Conservation (phyloP, 139 green algal species). For the Asterochloris erici region DNA sequence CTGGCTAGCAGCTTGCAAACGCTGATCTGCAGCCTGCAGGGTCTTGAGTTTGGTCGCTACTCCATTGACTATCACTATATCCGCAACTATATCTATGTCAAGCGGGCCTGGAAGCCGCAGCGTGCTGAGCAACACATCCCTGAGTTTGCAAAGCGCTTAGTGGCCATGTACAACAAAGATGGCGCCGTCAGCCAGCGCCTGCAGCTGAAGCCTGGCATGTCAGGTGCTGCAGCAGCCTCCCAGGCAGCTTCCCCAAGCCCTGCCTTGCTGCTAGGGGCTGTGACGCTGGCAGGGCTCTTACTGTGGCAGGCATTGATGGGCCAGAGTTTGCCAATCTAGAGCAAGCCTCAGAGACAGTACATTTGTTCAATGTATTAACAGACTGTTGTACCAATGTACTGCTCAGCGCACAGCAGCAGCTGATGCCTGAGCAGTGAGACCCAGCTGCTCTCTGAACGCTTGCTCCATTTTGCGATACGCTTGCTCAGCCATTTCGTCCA, state of each 20-base stretch:
- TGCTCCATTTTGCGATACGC: slow-evolving; percentile 19
- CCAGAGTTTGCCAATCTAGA: background rate
- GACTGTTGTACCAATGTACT: too few relatives aligned
- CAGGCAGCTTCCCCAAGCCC: background rate
- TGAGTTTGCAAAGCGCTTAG: slow-evolving; percentile 64
- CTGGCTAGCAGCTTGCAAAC: too few relatives aligned
- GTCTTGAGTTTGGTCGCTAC: slow-evolving; percentile 95
- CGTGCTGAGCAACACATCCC: slow-evolving; percentile 64
- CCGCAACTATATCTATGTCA: slow-evolving; percentile 88
- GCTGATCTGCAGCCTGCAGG: slow-evolving; percentile 16
- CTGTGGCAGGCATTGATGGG: background rate
- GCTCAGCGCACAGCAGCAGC: background rate
- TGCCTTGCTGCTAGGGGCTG: background rate
- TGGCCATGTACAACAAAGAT: slow-evolving; percentile 73
- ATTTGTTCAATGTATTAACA: too few relatives aligned
- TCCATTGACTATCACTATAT: slow-evolving; percentile 96
- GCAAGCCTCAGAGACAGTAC: too few relatives aligned
- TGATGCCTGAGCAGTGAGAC: background rate
- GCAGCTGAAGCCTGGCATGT: too few relatives aligned
- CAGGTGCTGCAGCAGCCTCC: too few relatives aligned
- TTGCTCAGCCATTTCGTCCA: slow-evolving; percentile 13
- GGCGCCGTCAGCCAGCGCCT: slow-evolving; percentile 26
- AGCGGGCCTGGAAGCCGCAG: slow-evolving; percentile 49
- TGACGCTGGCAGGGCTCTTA: background rate
- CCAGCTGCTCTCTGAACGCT: slow-evolving; percentile 10